Conservation (phyloP, 768 basidiomycete species). For the Rhodotorula graminis region DNA sequence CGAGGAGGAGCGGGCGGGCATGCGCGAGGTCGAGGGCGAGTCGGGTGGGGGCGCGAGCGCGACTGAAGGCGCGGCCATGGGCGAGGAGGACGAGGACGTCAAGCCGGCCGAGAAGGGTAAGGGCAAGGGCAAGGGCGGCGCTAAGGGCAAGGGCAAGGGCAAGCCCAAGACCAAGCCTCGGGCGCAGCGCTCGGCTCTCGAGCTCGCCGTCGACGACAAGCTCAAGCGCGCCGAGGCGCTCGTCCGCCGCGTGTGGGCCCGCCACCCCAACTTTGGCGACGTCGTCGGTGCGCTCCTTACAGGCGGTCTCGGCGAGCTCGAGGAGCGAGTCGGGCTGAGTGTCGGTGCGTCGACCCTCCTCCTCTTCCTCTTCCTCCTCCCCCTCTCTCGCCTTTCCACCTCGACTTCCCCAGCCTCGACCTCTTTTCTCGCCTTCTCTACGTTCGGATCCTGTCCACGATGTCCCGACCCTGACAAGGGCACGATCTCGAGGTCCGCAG, state of each 20-base stretch:
- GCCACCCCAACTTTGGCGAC: slow-evolving; percentile 70
- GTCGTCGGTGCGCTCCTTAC: slow-evolving; percentile 17
- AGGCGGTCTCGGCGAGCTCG: slow-evolving; percentile 26
- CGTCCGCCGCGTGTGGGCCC: slow-evolving; percentile 67
- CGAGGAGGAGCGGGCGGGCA: slow-evolving; percentile 39
- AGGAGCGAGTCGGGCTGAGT: slow-evolving; percentile 32
- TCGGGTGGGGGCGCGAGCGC: background rate
- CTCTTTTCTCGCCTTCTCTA: no score
- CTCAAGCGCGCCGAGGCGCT: slow-evolving; percentile 61
- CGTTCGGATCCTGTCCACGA: no score
- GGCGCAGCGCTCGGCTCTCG: slow-evolving; percentile 43
- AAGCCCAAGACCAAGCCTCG: slow-evolving; percentile 41
- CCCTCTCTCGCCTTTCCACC: no score
- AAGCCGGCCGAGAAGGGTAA: slow-evolving; percentile 38
- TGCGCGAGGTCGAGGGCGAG: slow-evolving; percentile 23
- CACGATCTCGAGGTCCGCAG: slow-evolving; percentile 37
- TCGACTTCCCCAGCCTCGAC: no score
- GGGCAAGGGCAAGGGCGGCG: no score
- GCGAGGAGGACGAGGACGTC: background rate
- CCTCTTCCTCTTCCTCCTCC: slow-evolving; percentile 47
- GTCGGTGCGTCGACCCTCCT: slow-evolving; percentile 46
- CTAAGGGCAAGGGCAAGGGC: slow-evolving; percentile 10
- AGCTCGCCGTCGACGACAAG: slow-evolving; percentile 45
- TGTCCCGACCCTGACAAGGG: no score
- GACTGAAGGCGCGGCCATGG: background rate